These are phyloP conservation scores for Austroboletus niveus DNA, from an alignment of 1,284 basidiomycete species.

Conservation along the genomic window DNA sequence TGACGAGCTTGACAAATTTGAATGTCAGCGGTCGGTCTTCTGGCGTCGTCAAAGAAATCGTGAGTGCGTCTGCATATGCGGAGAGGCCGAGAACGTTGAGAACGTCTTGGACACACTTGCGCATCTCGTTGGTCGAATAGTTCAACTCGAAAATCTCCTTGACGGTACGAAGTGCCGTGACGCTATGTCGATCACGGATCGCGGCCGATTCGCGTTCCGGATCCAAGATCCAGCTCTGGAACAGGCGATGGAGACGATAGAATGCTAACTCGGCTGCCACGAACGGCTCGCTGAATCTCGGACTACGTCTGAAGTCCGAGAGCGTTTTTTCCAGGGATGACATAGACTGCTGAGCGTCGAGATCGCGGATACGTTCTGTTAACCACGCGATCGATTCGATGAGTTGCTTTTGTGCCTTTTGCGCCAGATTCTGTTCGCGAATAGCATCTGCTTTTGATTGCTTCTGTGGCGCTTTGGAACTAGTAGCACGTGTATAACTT, in stretches of 20 bases:
- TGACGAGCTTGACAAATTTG: conserved; percentile 53
- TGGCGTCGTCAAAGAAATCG: conserved; percentile 12
- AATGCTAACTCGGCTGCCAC: conserved; percentile 51
- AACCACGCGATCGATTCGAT: conserved; percentile 24
- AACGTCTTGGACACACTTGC: conserved; percentile 38
- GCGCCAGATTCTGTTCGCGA: conserved; percentile 26
- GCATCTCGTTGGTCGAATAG: conserved; percentile 38
- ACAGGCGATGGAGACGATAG: conserved; percentile 51
- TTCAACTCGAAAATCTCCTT: conserved; percentile 43
- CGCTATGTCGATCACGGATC: conserved; percentile 43
- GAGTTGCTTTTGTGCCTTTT: conserved; percentile 24
- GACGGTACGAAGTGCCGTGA: conserved; percentile 46
- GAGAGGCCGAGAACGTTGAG: conserved; percentile 48
- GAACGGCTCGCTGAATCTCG: conserved; percentile 37
- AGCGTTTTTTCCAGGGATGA: conserved; percentile 22
- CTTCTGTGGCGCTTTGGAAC: conserved; percentile 17
- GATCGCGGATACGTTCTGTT: conserved; percentile 25
- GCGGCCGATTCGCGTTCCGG: conserved; percentile 33
- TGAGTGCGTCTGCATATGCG: conserved; percentile 34
- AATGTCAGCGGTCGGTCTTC: conserved; percentile 47
- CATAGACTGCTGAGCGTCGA: conserved; percentile 29
- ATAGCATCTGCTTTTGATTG: conserved; percentile 27
- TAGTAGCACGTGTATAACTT: conserved; percentile 7
- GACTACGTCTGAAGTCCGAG: conserved; percentile 40
- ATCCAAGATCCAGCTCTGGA: conserved; percentile 52